These are phyloP conservation scores for Ophiostoma sp. DNA, from an alignment of 2,329 filamentous ascomycete genomes.

Conservation along the genomic window DNA sequence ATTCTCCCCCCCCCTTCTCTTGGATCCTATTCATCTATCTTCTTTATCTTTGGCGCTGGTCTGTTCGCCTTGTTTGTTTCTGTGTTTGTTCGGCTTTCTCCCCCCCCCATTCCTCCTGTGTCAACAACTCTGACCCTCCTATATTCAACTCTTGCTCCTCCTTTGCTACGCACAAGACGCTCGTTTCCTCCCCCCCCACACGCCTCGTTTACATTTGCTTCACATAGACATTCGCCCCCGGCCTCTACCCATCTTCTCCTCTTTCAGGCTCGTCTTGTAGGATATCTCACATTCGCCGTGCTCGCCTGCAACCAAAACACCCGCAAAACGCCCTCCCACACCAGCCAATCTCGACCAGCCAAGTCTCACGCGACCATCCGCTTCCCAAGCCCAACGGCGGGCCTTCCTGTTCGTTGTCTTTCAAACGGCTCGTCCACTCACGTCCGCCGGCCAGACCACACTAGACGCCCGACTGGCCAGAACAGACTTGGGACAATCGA, in stretches of 20 bases:
- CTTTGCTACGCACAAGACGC: background rate
- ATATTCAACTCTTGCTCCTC: background rate
- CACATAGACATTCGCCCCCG: background rate
- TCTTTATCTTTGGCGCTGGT: background rate
- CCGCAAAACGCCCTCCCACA: slow-evolving; percentile 14
- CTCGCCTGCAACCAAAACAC: slow-evolving; percentile 18
- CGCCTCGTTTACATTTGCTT: background rate
- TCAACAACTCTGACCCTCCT: background rate
- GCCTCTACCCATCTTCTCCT: background rate
- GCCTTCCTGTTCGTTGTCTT: background rate
- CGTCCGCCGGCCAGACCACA: slow-evolving; percentile 2
- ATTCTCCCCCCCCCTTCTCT: background rate
- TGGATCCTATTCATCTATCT: background rate
- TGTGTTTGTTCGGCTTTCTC: background rate
- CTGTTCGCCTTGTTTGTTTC: background rate
- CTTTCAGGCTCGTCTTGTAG: background rate
- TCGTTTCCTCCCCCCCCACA: background rate
- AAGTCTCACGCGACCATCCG: slow-evolving; percentile 28
- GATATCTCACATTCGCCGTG: background rate
- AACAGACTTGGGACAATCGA: background rate
- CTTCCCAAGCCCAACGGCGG: slow-evolving; percentile 7
- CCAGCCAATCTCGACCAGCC: slow-evolving; percentile 27
- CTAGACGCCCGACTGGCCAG: background rate
- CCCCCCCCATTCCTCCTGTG: background rate
- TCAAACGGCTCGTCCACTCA: background rate